A percentile compares a stretch with the other conserved stretches of the same genome.
Conservation (phyloP, 2,329 filamentous ascomycete species). For the Fusarium annulatum region DNA sequence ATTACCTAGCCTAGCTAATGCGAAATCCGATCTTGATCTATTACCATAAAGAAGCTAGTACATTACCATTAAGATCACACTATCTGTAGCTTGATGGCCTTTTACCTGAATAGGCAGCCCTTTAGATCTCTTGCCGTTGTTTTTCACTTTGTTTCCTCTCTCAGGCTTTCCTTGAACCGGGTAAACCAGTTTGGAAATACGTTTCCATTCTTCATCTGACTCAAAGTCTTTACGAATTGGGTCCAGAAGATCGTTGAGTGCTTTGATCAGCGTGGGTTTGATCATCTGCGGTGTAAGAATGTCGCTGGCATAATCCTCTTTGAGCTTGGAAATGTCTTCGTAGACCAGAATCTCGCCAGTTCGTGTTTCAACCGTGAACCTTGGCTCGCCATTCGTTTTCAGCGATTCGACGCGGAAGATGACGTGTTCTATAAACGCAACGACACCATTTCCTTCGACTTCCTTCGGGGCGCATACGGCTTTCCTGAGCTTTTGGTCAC, state of each 20-base stretch:
- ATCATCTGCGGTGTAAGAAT: neutral
- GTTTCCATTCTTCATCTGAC: neutral
- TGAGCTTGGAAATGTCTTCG: neutral
- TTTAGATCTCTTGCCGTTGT: neutral
- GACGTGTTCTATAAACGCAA: neutral
- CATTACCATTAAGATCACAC: neutral
- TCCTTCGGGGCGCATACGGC: accelerated
- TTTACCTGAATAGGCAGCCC: no score
- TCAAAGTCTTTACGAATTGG: neutral
- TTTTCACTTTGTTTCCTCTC: neutral
- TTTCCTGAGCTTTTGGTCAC: neutral
- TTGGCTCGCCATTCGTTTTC: neutral
- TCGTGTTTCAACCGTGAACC: neutral
- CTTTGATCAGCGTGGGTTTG: neutral
- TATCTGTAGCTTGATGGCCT: neutral
- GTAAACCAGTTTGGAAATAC: accelerated
- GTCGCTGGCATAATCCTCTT: neutral
- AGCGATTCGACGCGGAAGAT: neutral
- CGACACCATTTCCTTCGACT: neutral
- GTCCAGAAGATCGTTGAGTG: neutral
- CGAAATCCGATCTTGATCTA: neutral
- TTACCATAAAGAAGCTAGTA: accelerated
- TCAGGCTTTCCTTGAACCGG: accelerated
- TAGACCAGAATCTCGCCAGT: neutral
- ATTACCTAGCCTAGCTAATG: neutral